Base-by-base conservation (phyloP, 2,329 filamentous ascomycete genomes). In the Grosmannia clavigera region DNA sequence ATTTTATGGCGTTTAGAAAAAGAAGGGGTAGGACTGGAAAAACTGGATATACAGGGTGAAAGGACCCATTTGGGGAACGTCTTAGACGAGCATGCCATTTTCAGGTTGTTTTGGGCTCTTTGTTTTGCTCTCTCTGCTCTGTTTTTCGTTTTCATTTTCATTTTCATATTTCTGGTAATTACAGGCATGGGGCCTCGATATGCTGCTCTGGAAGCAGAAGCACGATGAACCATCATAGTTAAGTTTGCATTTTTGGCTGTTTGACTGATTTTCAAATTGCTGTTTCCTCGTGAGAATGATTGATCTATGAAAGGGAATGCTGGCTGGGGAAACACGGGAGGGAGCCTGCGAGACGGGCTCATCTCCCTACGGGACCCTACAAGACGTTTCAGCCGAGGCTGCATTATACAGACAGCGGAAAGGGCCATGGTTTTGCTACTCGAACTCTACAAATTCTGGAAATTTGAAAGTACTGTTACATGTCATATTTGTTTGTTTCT, bases 181-280 rank as follows among this genome's bases (percentile, higher is more conserved):
- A 29, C 46, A 16, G 54, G 31, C 16, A 55, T n/a, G 38, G 35
- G 19, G 14, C 35, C 31, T 53, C 12, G 61, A 38, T 59, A n/a
- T 61, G 50, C 59, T 62, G 62, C 59, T 63, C 62, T 61, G 62
- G 61, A 62, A 64, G 61, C 62, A 60, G 61, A 50, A 50, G 46
- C 5, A 48, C 6, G 31, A 31, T 50, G 22, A 22, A 22, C 22
- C 1, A 19, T 22, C 46, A n/a, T 5, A 22, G 12, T 12, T 55
- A 22, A 31, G 25, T 14, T 51, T 59, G 50, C 40, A 54, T 57
- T 35, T 55, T 61, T 55, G n/a, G 29, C 7, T 35, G 25, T 14
- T 29, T 22, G n/a, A 7, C 25, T 14, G 48, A 11, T 51, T 51
- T 14, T 51, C 22, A 6, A 7, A 12, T 22, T 22, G 19, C 48